Base-by-base conservation (phyloP, 805 yeast species). In the Myxozyma neotropica region DNA sequence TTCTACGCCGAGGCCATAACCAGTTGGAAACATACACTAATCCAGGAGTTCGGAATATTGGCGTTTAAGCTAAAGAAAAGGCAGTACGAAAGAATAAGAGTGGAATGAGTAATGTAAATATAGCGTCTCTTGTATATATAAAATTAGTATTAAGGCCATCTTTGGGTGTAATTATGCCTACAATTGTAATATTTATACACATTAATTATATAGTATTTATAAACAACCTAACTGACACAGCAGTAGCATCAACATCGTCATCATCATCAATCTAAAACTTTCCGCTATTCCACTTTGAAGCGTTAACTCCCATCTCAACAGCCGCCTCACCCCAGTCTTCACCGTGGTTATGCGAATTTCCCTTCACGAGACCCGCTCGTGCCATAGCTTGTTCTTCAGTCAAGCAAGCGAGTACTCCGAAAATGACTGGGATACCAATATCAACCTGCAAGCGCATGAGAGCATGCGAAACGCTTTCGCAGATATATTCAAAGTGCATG, bases 271-370 rank as follows among this genome's bases (percentile, higher is more conserved):
- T 12, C 35, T 24, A 60, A 24, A 62, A 45, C 56, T 56, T 55
- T 15, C 66, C 66, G 21, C 53, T 39, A 49, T 52, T 59, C 67
- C 67, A 64, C 40, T 57, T 58, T 47, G 58, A 58, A 50, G 63
- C 56, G 69, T 75, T 75, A 60, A 61, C 49, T 13, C 74, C 86
- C 98, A 94, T 93, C 78, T 93, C 99, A 27, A 94, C 96, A 15
- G 99, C 99, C 55, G 97, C 97, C 36, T 95, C 92, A 67, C 96
- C 99, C 99, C 99, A 93, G 74, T 94, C 99, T 71, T 83, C 89
- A 65, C 99, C 99, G 71, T 94, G 99, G 78, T 93, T 93, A 75
- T 94, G 98, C 67, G 84, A 84, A 21, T 36, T 51, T 58, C 87
- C 90, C 31, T 75, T 75, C 40, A 79, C 73, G 63, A 93, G 77